Base-by-base conservation (phyloP, 2,329 filamentous ascomycete species). In the Colletotrichum musae region DNA sequence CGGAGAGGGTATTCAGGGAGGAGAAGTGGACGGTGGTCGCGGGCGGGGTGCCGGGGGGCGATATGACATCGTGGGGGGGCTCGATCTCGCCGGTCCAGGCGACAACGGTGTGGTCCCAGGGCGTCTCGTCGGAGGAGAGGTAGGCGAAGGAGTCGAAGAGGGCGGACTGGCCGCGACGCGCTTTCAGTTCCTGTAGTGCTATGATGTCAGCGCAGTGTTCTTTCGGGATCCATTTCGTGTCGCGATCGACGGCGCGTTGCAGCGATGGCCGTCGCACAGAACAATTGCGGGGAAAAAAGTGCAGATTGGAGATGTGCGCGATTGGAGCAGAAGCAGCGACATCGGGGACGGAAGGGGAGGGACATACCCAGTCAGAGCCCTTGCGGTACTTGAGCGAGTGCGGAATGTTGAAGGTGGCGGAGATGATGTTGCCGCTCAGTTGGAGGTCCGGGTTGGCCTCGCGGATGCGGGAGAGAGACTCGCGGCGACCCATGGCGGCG, bases 11-110 rank as follows among this genome's bases (percentile, higher is more conserved):
- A 77, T 92, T 96, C 53, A 93, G 80, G 12, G 90, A 86, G 6
- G 85, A 82, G 21, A 85, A 79, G 73, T 85, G 79, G n/a, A 86
- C 80, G 9, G 87, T 84, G 12, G 84, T 83, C 71, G 83, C 80
- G 2, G 84, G 83, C 32, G 87, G 85, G 0, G 84, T 85, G 62
- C 81, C 80, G 18, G 85, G 83, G 2, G 86, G 82, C 5, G 85
- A 84, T 13, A 83, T 72, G 21, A 79, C 76, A 52, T 87, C 84
- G 48, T 77, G 71, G 3, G 85, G 81, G 4, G 80, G 82, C 66
- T 91, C 88, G 68, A 95, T 92, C 80, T 98, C 95, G 68, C 95
- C 95, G 3, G 95, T 97, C 95, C 95, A 98, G 53, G 94, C 95
- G 61, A 98, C 93, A 6, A 98, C 88, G 1, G 92, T 96, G 82